Evolutionary conservation across 2,329 filamentous ascomycete genomes (phyloP).

Genomic region (Periconia digitata): DNA sequence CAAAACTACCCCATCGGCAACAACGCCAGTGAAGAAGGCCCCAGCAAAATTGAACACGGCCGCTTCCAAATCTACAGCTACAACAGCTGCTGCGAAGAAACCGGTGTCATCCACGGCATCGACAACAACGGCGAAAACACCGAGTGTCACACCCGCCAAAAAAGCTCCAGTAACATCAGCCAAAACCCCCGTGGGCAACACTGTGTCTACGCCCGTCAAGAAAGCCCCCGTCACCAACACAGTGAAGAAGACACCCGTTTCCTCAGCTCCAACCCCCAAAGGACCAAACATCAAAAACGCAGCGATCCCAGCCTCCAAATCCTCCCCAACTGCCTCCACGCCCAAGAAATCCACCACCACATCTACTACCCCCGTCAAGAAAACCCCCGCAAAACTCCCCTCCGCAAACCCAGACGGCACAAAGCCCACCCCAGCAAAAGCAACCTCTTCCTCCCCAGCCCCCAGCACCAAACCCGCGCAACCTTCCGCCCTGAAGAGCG

Average conservation of each 20-base stretch:
- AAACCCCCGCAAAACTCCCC: constrained; percentile 20
- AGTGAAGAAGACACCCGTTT: constrained; percentile 19
- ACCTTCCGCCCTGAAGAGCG: constrained; percentile 38
- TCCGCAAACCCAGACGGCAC: constrained; percentile 16
- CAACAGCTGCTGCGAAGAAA: constrained; percentile 16
- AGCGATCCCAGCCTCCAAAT: constrained; percentile 13
- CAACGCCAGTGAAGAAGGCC: constrained; percentile 16
- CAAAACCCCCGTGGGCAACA: constrained; percentile 16
- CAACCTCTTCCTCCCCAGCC: constrained; percentile 27
- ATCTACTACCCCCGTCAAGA: constrained; percentile 24
- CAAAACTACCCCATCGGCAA: neutral
- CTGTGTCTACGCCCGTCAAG: constrained; percentile 12
- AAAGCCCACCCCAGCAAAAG: constrained; percentile 28
- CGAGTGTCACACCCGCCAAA: constrained; percentile 16
- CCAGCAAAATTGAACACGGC: constrained; percentile 12
- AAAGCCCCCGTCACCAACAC: neutral
- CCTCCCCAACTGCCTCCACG: constrained; percentile 9
- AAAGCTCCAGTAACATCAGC: constrained; percentile 27
- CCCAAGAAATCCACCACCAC: constrained; percentile 12
- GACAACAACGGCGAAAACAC: constrained; percentile 11
- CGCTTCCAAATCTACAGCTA: constrained; percentile 9
- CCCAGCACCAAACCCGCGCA: constrained; percentile 24
- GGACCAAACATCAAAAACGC: constrained; percentile 17
- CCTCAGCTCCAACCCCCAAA: constrained; percentile 8
- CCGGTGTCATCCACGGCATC: constrained; percentile 15